Evolutionary conservation across 768 basidiomycete genomes (phyloP).

Genomic region (Pholiota microspora): DNA sequence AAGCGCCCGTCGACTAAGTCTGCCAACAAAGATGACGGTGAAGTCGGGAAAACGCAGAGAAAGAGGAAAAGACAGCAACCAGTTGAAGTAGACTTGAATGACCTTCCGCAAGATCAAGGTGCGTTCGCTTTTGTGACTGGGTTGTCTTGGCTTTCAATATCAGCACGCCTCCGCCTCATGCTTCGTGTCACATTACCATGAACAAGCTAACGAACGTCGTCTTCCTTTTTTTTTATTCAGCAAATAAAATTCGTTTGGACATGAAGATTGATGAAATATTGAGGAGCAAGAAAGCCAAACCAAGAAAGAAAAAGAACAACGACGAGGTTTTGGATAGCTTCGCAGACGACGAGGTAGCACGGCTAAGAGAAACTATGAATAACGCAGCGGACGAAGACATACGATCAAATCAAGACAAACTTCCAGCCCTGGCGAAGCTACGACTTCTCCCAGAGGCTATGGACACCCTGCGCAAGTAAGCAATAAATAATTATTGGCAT

Average conservation of each 20-base stretch:
- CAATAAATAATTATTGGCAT: too few relatives aligned
- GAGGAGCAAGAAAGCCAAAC: constrained; percentile 71
- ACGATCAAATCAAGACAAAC: constrained; percentile 71
- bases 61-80: constrained; percentile 58
- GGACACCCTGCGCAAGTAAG: constrained; percentile 87
- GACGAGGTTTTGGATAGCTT: constrained; percentile 83
- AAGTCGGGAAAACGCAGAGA: constrained; percentile 32
- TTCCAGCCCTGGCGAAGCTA: constrained; percentile 84
- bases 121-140: constrained; percentile 14
- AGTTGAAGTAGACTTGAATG: constrained; percentile 63
- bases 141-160: neutral
- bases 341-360: constrained; percentile 87
- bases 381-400: constrained; percentile 83
- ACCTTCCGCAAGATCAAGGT: constrained; percentile 81
- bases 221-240: constrained; percentile 38
- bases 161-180: neutral
- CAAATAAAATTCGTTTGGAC: constrained; percentile 73
- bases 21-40: constrained; percentile 26
- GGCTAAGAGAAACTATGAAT: constrained; percentile 88
- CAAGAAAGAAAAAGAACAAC: constrained; percentile 71
- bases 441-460: constrained; percentile 85
- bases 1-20: constrained; percentile 27
- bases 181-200: neutral
- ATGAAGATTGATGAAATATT: constrained; percentile 86
- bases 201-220: neutral